Base-by-base conservation (phyloP, 2,329 filamentous ascomycete genomes). In the Diplodia intermedia region DNA sequence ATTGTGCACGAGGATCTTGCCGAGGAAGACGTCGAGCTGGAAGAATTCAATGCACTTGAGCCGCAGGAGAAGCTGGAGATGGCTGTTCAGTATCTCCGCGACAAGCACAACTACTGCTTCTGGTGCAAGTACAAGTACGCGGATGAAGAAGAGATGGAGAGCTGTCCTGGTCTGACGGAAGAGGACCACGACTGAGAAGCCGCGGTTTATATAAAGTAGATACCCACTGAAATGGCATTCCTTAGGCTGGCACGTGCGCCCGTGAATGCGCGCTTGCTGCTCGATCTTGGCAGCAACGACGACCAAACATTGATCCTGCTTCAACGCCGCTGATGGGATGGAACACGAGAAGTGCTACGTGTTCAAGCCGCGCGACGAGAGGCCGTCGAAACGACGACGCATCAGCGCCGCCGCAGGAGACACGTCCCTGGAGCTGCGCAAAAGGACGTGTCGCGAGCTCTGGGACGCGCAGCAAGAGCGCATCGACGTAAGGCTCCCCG, bases 71-170 rank as follows among this genome's bases (percentile, higher is more conserved):
- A 88, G 71, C 80, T 98, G 70, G 80, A 82, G 9, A 87, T 83
- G 72, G 78, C 96, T 15, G 85, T 97, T 11, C 77, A 81, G 20
- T 89, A 91, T 78, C 78, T 99, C 66, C 86, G 95, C 47, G 83
- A 88, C 60, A 86, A 86, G 75, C 88, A 93, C 75, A 80, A 84
- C 54, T 99, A 99, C 77, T 99, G 95, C 81, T 97, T 97, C 77
- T 99, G 94, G 91, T 99, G 95, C 80, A 98, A 97, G 78, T 91
- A 86, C 79, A 83, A 83, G 65, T 99, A 97, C 77, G 86, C 89
- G 0, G 89, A 93, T 74, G 82, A 82, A 43, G 82, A 82, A 40
- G 79, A 82, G 43, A 89, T 97, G 90, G 92, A 95, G 14, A 94
- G 92, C 0, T 99, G 95, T 83, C 94, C 95, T 0, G 95, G 95